phyloP scores from a whole-genome alignment of 2,329 filamentous ascomycete species.

The Botryosphaeria agaves region DNA sequence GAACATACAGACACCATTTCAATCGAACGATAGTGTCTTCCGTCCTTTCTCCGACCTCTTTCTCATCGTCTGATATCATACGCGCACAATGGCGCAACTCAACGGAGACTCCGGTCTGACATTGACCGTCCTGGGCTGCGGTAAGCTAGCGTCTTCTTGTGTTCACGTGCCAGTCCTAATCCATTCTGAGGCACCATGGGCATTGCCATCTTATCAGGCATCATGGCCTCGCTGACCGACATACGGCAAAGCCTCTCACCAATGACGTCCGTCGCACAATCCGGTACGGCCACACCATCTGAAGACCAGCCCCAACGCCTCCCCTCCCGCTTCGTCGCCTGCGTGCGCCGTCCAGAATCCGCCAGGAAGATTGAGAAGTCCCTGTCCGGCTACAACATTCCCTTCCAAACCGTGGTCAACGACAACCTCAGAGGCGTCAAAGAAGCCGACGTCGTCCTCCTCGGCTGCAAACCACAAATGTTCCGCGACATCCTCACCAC shows the following conservation, averaged over 20 bases:
- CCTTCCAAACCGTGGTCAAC: constrained; percentile 50
- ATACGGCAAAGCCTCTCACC: constrained; percentile 23
- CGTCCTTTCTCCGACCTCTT: too few relatives aligned
- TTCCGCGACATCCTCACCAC: constrained; percentile 49
- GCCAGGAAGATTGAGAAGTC: constrained; percentile 50
- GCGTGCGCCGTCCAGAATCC: constrained; percentile 53
- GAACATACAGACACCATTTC: not conserved
- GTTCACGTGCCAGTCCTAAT: not conserved
- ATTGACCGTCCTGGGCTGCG: constrained; percentile 67
- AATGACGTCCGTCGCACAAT: constrained; percentile 14
- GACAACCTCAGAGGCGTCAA: constrained; percentile 52
- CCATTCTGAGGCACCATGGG: constrained; percentile 54
- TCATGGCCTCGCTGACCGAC: constrained; percentile 49
- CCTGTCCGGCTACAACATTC: constrained; percentile 43
- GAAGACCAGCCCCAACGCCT: constrained; percentile 35
- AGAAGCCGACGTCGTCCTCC: constrained; percentile 54
- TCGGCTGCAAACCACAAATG: constrained; percentile 69
- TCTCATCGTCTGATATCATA: too few relatives aligned
- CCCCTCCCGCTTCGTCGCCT: constrained; percentile 64
- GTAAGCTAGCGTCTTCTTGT: constrained; percentile 29
- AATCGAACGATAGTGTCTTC: too few relatives aligned
- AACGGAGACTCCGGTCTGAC: constrained; percentile 35
- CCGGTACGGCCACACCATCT: constrained; percentile 18
- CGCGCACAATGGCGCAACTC: constrained; percentile 12
- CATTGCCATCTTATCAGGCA: constrained; percentile 65